Evolutionary conservation across 2,329 filamentous ascomycete species (phyloP).

Genomic region (Cytospora chrysosperma): DNA sequence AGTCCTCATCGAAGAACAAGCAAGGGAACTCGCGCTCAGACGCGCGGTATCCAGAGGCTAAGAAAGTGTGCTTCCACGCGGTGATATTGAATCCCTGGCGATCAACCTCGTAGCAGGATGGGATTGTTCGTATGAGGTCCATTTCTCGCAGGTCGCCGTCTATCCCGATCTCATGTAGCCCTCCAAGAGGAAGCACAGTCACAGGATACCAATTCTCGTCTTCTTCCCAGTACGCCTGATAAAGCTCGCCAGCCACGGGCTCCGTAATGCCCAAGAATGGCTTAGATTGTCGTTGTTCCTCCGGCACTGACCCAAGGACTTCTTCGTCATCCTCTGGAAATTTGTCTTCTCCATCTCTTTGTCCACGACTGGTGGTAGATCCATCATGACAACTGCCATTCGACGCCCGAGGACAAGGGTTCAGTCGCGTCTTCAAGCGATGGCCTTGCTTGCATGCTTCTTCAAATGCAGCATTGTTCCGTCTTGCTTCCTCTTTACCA

Average conservation of each 20-base stretch:
- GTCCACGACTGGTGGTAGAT: background rate
- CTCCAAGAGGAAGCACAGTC: background rate
- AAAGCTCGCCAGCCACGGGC: background rate
- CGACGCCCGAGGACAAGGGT: background rate
- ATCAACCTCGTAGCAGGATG: background rate
- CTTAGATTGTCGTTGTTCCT: background rate
- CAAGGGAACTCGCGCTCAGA: conserved; percentile 6
- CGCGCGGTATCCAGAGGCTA: background rate
- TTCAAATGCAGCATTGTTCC: background rate
- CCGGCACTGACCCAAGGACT: too few relatives aligned
- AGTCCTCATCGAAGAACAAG: background rate
- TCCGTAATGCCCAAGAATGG: background rate
- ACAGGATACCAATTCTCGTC: background rate
- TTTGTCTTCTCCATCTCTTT: background rate
- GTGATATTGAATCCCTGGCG: background rate
- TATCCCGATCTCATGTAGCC: background rate
- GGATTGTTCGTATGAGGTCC: background rate
- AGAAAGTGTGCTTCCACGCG: background rate
- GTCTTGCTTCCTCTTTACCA: background rate
- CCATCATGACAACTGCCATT: background rate
- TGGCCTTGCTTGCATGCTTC: background rate
- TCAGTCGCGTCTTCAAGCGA: background rate
- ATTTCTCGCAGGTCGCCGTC: background rate
- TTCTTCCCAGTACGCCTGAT: background rate
- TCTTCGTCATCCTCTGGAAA: background rate